These are phyloP conservation scores for Yamadazyma spencermartinsiae DNA, from an alignment of 1,139 yeast species.

Conservation along the genomic window DNA sequence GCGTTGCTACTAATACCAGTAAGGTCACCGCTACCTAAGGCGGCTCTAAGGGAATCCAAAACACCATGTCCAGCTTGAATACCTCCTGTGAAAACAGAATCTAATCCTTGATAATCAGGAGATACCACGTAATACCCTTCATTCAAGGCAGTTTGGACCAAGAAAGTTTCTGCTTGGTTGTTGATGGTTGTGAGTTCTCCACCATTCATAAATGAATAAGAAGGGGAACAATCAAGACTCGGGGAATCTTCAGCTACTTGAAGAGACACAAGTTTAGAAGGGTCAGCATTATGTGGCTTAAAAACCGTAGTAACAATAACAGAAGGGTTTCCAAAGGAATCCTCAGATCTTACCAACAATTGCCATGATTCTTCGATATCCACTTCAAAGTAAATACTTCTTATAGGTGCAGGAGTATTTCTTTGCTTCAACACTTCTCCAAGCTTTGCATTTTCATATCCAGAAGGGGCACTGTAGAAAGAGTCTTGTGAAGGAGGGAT, in stretches of 20 bases:
- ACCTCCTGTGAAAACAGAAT: conserved; percentile 30
- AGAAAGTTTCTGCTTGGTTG: conserved; percentile 24
- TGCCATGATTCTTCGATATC: conserved; percentile 29
- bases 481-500: conserved; percentile 24
- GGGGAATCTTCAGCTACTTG: conserved; percentile 39
- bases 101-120: conserved; percentile 36
- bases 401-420: conserved; percentile 22
- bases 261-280: conserved; percentile 28
- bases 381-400: conserved; percentile 15
- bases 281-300: conserved; percentile 32
- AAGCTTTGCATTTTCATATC: conserved; percentile 21
- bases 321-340: conserved; percentile 30
- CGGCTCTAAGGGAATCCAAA: conserved; percentile 30
- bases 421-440: conserved; percentile 30
- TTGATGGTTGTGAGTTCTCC: conserved; percentile 20
- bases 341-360: conserved; percentile 33
- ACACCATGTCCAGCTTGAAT: conserved; percentile 27
- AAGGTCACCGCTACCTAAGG: conserved; percentile 19
- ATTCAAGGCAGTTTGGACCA: conserved; percentile 25
- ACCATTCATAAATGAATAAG: conserved; percentile 28
- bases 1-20: conserved; percentile 26
- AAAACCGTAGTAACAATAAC: conserved; percentile 34
- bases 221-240: conserved; percentile 29
- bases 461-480: conserved; percentile 28
- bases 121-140: conserved; percentile 33